These are phyloP conservation scores for Ustilago lituana DNA, from an alignment of 1,284 basidiomycete species.

Conservation along the genomic window DNA sequence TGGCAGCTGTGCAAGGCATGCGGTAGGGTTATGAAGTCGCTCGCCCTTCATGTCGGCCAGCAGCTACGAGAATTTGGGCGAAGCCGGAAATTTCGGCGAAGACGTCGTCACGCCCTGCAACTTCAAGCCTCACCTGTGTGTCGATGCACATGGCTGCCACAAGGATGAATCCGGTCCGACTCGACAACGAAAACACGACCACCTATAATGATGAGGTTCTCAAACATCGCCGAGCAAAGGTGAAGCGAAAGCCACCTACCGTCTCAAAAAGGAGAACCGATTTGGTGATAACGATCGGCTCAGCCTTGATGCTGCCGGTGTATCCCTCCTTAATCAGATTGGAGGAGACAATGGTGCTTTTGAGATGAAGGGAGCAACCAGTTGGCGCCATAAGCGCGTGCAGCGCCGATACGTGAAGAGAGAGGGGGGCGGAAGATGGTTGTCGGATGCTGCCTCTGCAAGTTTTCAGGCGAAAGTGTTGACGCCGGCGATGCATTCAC, in stretches of 20 bases:
- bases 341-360: not conserved
- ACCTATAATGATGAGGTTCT: not conserved
- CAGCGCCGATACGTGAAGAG: too few relatives aligned
- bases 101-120: too few relatives aligned
- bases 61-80: not conserved
- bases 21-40: too few relatives aligned
- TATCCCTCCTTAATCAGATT: not conserved
- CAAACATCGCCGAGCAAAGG: not conserved
- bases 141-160: slow-evolving; percentile 28
- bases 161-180: slow-evolving; percentile 9
- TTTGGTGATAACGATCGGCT: not conserved
- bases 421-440: too few relatives aligned
- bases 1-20: too few relatives aligned
- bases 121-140: slow-evolving; percentile 7
- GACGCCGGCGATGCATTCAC: too few relatives aligned
- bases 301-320: slow-evolving; percentile 4
- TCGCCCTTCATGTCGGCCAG: too few relatives aligned
- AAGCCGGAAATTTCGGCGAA: not conserved
- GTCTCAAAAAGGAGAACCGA: not conserved
- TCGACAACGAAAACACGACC: not conserved
- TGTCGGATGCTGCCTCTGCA: too few relatives aligned
- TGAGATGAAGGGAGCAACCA: slow-evolving; percentile 5
- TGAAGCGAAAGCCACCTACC: not conserved
- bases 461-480: too few relatives aligned
- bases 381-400: too few relatives aligned